Conservation (phyloP, 176 grass and related monocot species). For the Ampelocalamus luodianensis region DNA sequence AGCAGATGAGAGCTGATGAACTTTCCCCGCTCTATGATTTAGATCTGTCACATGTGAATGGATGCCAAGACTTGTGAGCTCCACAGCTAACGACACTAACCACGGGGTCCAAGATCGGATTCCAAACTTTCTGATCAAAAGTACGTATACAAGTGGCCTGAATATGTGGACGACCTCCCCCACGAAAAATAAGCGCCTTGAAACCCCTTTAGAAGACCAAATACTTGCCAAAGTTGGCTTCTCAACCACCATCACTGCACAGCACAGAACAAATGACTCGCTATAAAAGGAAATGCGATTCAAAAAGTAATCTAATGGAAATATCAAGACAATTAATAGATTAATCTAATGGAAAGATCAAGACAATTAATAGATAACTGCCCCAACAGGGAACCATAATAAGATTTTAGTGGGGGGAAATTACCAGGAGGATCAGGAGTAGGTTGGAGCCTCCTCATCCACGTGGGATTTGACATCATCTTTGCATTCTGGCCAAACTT, state of each 20-base stretch:
- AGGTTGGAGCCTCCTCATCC: slow-evolving; percentile 51
- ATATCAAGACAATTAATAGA: slow-evolving; percentile 19
- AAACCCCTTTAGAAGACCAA: slow-evolving; percentile 76
- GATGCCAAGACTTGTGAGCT: slow-evolving; percentile 80
- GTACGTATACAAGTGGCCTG: slow-evolving; percentile 85
- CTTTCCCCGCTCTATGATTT: slow-evolving; percentile 53
- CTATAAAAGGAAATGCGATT: neutral
- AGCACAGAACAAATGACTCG: slow-evolving; percentile 3
- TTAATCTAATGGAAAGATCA: neutral
- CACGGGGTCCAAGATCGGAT: slow-evolving; percentile 95
- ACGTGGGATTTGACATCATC: slow-evolving; percentile 58
- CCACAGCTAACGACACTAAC: slow-evolving; percentile 84
- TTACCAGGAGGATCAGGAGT: slow-evolving; percentile 54
- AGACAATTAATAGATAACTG: neutral
- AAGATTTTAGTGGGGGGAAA: neutral
- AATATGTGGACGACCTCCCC: slow-evolving; percentile 86
- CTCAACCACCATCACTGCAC: slow-evolving; percentile 44
- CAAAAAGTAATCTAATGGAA: neutral
- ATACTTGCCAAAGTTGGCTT: slow-evolving; percentile 74
- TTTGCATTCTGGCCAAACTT: slow-evolving; percentile 90
- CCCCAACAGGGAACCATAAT: neutral
- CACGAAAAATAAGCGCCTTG: slow-evolving; percentile 69
- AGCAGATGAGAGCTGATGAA: slow-evolving; percentile 68
- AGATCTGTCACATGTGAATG: slow-evolving; percentile 65
- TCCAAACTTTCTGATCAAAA: slow-evolving; percentile 88